These are phyloP conservation scores for Melanomma pulvis-pyrius DNA, from an alignment of 495 filamentous ascomycete genomes.

Conservation along the genomic window DNA sequence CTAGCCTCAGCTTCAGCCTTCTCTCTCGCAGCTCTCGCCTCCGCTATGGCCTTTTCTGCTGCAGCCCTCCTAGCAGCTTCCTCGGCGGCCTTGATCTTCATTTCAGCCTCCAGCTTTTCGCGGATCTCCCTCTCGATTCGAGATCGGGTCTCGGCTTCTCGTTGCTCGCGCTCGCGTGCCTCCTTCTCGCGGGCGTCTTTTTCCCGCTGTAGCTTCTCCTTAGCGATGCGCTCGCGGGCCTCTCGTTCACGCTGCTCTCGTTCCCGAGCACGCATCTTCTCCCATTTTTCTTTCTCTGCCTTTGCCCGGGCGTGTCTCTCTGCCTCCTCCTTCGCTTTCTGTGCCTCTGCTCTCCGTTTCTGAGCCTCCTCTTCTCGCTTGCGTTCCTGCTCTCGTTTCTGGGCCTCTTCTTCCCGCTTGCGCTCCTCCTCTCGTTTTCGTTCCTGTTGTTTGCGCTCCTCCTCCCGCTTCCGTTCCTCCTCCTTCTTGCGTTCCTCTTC, in stretches of 20 bases:
- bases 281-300: conserved; percentile 51
- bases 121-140: conserved; percentile 39
- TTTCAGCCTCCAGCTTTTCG: conserved; percentile 51
- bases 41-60: conserved; percentile 46
- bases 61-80: conserved; percentile 46
- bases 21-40: conserved; percentile 42
- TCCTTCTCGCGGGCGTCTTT: conserved; percentile 52
- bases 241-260: conserved; percentile 48
- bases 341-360: conserved; percentile 52
- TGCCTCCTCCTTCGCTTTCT: conserved; percentile 46
- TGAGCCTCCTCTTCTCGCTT: conserved; percentile 59
- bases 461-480: conserved; percentile 41
- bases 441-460: conserved; percentile 53
- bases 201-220: conserved; percentile 50
- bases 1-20: conserved; percentile 39
- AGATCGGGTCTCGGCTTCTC: conserved; percentile 41
- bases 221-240: conserved; percentile 47
- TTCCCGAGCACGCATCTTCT: conserved; percentile 49
- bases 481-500: conserved; percentile 56
- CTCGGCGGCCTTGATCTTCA: conserved; percentile 49
- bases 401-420: conserved; percentile 57
- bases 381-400: conserved; percentile 64
- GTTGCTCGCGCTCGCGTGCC: conserved; percentile 39
- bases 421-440: conserved; percentile 65
- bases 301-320: conserved; percentile 47